phyloP scores from a whole-genome alignment of 2,329 filamentous ascomycete genomes.

The Botrytis paeoniae region DNA sequence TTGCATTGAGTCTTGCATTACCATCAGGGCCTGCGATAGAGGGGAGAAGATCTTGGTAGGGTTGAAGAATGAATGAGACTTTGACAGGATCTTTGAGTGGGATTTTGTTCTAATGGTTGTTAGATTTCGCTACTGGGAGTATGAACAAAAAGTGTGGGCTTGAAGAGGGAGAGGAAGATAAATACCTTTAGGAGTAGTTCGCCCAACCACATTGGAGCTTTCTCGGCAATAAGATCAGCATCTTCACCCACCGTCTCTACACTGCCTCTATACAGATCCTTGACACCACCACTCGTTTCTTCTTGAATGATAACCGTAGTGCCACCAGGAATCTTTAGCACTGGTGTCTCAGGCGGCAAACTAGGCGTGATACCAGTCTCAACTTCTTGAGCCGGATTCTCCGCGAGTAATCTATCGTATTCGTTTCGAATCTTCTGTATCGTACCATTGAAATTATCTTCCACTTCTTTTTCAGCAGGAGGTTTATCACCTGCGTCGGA shows the following conservation, averaged over 20 bases:
- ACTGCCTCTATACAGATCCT: conserved; percentile 88
- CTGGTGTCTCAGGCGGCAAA: conserved; percentile 69
- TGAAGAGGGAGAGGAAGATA: conserved; percentile 3
- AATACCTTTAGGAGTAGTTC: conserved; percentile 73
- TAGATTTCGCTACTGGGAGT: neutral
- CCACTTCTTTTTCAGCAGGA: conserved; percentile 66
- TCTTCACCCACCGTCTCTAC: conserved; percentile 75
- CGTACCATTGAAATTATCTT: conserved; percentile 71
- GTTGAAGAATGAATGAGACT: conserved; percentile 88
- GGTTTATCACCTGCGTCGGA: conserved; percentile 58
- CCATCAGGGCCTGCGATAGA: conserved; percentile 70
- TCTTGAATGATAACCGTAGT: conserved; percentile 69
- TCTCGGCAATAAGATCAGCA: conserved; percentile 78
- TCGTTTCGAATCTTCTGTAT: conserved; percentile 70
- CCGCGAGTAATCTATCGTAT: conserved; percentile 65
- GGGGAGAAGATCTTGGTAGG: conserved; percentile 72
- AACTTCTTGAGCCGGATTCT: conserved; percentile 52
- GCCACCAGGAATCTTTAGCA: conserved; percentile 66
- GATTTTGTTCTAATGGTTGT: conserved; percentile 62
- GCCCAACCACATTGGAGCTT: conserved; percentile 87
- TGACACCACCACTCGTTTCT: conserved; percentile 64
- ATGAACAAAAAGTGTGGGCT: neutral
- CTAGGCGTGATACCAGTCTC: conserved; percentile 67
- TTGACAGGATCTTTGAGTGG: conserved; percentile 91
- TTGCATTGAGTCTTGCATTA: conserved; percentile 90